Base-by-base conservation (phyloP, 1,139 yeast species). In the Debaryomyces sp. region DNA sequence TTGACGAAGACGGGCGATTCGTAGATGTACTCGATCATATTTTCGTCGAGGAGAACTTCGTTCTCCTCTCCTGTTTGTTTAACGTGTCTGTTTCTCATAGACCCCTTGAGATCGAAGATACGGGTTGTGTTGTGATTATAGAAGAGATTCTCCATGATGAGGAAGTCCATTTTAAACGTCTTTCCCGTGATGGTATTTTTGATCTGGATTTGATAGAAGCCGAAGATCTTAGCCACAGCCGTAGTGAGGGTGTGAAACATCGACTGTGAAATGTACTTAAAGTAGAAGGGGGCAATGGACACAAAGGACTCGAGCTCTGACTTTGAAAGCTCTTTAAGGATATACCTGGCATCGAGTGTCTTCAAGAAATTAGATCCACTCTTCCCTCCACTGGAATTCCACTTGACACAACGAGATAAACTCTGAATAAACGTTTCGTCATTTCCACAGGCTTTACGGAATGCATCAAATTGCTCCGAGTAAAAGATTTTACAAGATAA, bases 381-480 rank as follows among this genome's bases (percentile, higher is more conserved):
- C 64, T 94, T 94, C 38, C 99, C 99, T 34, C 99, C 99, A 41
- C 87, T 82, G 0, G 96, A 87, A 60, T 94, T 94, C 98, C 98
- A 95, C 63, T 91, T 89, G 29, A 91, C 82, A 68, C 99, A 94
- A 53, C 99, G 72, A 12, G 97, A 86, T 48, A 95, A 78, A 65
- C 97, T 90, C 64, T 91, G 97, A 37, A 94, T 82, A 57, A 87
- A 94, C 55, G 81, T 81, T 5, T 81, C 87, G 50, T 85, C 84
- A 52, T 87, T 82, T 0, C 90, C 92, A 72, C 97, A 92, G 18
- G 89, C 85, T 50, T 82, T 78, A 50, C 99, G 75, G 56, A 95
- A 84, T 0, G 98, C 98, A 62, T 92, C 97, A 71, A 95, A 95
- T 63, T 95, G 99, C 60, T 92, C 99, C 5, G 96, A 89, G 71